Base-by-base conservation (phyloP, 768 basidiomycete genomes). In the Tulasnella sp. region DNA sequence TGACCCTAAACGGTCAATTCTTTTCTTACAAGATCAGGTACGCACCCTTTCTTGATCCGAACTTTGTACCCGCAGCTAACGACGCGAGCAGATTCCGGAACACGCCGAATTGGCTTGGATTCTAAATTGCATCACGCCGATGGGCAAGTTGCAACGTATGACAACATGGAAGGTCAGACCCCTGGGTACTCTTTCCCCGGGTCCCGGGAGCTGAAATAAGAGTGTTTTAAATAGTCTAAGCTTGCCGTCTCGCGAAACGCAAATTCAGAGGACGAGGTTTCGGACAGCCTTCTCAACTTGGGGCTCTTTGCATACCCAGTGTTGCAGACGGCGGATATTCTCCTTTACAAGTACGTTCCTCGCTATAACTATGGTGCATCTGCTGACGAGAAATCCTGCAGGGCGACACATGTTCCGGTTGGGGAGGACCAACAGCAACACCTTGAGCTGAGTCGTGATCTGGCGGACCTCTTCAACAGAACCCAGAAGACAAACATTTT, bases 361-460 rank as follows among this genome's bases (percentile, higher is more conserved):
- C 67, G 40, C 39, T 29, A 48, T 78, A 42, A 51, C 16, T 18
- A 46, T 23, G 69, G 26, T 48, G 71, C 10, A 16, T 42, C 35
- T 78, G 73, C 69, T 26, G 46, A 18, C 15, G 26, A 37, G 3
- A 32, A 9, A 40, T 13, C 10, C 9, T 1, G 20, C 80, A 95
- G 96, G 81, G 90, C 95, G 2, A 97, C 95, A 0, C 93, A 96
- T 83, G 93, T 99, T 0, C 97, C 97, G 0, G 96, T 99, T 5
- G 97, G 97, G 35, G 96, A 98, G 82, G 97, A 99, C 83, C 97
- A 98, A 82, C 89, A 90, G 29, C 97, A 99, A 85, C 97, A 99
- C 82, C 88, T 98, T 57, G 96, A 98, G 82, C 89, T 99, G 0
- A 88, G 89, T 23, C 90, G 95, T 40, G 94, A 96, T 81, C 85